A percentile compares a stretch with the other conserved stretches of the same genome.
Conservation (phyloP, 805 yeast genomes). For the Allodekkera sacchari region DNA sequence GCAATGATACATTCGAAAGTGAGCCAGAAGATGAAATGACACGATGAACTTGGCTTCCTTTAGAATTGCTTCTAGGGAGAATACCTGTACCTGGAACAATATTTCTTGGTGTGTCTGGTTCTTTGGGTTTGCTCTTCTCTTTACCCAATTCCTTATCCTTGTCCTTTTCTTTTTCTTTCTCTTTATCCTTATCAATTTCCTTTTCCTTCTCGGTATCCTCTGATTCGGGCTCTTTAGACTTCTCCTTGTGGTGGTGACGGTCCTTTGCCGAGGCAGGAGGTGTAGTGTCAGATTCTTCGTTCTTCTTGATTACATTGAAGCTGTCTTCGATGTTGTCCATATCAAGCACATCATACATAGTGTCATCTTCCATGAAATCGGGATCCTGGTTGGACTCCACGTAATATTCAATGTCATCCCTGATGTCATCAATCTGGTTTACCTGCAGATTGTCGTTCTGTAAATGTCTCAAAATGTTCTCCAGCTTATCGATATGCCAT, state of each 20-base stretch:
- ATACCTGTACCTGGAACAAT: not conserved
- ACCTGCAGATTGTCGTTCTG: constrained; percentile 78
- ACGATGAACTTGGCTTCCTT: not conserved
- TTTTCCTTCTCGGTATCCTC: constrained; percentile 1
- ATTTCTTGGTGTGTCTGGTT: constrained; percentile 1
- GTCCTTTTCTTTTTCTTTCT: constrained; percentile 4
- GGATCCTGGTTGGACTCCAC: constrained; percentile 91
- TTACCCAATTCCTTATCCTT: constrained; percentile 1
- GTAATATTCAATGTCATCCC: constrained; percentile 87
- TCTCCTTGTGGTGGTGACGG: constrained; percentile 2
- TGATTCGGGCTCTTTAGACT: constrained; percentile 4
- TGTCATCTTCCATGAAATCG: constrained; percentile 90
- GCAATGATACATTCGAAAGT: not conserved
- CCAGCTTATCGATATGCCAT: constrained; percentile 72
- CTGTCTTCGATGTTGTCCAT: constrained; percentile 41
- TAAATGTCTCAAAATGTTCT: constrained; percentile 63
- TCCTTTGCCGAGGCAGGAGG: too few species aligned
- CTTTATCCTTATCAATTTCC: constrained; percentile 3
- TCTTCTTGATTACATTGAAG: constrained; percentile 18
- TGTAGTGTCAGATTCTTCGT: constrained; percentile 3
- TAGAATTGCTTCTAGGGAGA: not conserved
- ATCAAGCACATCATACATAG: constrained; percentile 79
- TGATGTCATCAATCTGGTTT: constrained; percentile 64
- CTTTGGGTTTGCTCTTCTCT: constrained; percentile 1
- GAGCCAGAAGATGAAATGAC: not conserved